A percentile compares a stretch with the other conserved stretches of the same genome.
Evolutionary conservation across 2,329 filamentous ascomycete genomes (phyloP).

Genomic region (Ceratocystis alfenasii): DNA sequence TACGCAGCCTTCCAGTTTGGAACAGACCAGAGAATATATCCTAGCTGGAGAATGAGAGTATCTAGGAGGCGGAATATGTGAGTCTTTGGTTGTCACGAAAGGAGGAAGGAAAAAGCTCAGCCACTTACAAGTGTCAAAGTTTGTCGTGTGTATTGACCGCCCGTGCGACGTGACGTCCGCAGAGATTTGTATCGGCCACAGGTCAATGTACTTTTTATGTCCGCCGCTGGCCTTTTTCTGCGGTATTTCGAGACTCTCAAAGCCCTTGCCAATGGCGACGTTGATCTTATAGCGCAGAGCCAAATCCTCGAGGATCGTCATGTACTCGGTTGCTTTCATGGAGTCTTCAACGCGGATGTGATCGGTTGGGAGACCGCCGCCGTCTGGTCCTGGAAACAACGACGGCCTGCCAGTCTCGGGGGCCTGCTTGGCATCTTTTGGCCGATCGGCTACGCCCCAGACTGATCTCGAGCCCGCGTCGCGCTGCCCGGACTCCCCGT

Average conservation of each 20-base stretch:
- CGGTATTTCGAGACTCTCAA: constrained; percentile 63
- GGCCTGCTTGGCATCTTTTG: too few species aligned
- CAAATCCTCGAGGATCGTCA: constrained; percentile 73
- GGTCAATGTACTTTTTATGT: constrained; percentile 66
- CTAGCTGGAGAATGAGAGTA: constrained; percentile 72
- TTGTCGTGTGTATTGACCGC: constrained; percentile 63
- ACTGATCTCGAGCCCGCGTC: background rate
- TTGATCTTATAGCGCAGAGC: constrained; percentile 68
- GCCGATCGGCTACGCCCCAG: background rate
- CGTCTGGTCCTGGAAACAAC: constrained; percentile 29
- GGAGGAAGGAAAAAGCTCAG: background rate
- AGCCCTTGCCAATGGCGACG: constrained; percentile 72
- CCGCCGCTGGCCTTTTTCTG: constrained; percentile 37
- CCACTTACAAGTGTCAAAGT: constrained; percentile 72
- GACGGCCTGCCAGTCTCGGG: too few species aligned
- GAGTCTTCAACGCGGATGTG: constrained; percentile 54
- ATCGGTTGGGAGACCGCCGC: constrained; percentile 53
- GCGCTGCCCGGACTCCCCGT: background rate
- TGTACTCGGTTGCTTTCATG: constrained; percentile 60
- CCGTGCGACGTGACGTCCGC: constrained; percentile 61
- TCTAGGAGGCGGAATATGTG: constrained; percentile 31
- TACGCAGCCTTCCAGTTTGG: constrained; percentile 67
- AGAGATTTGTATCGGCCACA: constrained; percentile 92
- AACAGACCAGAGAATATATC: constrained; percentile 72
- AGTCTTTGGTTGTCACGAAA: constrained; percentile 14